A percentile compares a stretch with the other conserved stretches of the same genome.
phyloP scores from a whole-genome alignment of 208 protist species.

The Leishmania mexicana region DNA sequence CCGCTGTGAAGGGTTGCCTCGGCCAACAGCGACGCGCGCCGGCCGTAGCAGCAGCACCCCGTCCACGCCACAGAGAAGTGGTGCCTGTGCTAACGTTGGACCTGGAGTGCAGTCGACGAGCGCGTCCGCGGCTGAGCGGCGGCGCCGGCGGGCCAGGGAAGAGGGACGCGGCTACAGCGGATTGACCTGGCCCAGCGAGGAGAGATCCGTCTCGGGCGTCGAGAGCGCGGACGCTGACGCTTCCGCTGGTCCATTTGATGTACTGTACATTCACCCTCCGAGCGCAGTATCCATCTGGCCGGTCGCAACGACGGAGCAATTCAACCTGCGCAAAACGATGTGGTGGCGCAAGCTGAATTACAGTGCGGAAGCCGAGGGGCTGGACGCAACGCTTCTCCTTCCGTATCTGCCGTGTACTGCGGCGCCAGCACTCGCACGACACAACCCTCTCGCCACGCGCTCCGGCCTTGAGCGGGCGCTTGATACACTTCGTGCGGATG shows the following conservation, averaged over 20 bases:
- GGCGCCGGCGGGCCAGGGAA: slow-evolving; percentile 29
- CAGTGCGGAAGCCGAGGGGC: slow-evolving; percentile 6
- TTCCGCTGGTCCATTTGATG: slow-evolving; percentile 17
- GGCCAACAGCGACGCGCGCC: not conserved
- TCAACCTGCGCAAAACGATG: slow-evolving; percentile 14
- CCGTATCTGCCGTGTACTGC: slow-evolving; percentile 27
- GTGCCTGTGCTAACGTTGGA: not conserved
- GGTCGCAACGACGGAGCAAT: slow-evolving; percentile 3
- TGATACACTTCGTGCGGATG: slow-evolving; percentile 21
- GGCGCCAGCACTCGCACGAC: not conserved
- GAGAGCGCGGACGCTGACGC: not conserved
- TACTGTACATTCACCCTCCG: slow-evolving; percentile 31
- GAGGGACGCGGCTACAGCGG: slow-evolving; percentile 31
- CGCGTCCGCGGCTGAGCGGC: slow-evolving; percentile 25
- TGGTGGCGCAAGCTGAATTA: slow-evolving; percentile 24
- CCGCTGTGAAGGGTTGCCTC: slow-evolving; percentile 31
- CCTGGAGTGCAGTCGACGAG: slow-evolving; percentile 1
- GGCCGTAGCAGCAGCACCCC: not conserved
- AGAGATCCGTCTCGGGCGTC: not conserved
- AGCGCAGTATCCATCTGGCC: slow-evolving; percentile 12
- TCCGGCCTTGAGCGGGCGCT: slow-evolving; percentile 20
- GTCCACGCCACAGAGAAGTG: not conserved
- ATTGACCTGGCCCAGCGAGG: not conserved
- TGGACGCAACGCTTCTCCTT: slow-evolving; percentile 14
- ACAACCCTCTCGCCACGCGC: slow-evolving; percentile 20